Conservation (phyloP, 805 yeast genomes). For the Starmerella apicola region DNA sequence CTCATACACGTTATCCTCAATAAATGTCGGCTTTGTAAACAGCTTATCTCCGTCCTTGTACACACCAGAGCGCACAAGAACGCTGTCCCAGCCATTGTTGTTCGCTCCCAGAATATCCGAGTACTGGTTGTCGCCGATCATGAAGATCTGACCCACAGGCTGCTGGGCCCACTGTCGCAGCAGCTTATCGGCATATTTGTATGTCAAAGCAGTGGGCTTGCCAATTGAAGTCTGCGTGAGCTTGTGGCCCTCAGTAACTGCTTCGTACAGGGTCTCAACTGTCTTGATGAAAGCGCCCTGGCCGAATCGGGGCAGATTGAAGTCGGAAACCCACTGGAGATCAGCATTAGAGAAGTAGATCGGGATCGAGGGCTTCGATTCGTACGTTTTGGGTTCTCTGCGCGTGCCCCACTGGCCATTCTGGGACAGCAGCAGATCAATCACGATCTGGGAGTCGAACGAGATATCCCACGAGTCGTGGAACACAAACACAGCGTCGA, state of each 20-base stretch:
- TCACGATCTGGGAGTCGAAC: conserved; percentile 78
- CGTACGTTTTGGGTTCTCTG: conserved; percentile 4
- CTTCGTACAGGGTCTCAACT: conserved; percentile 70
- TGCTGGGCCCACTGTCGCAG: conserved; percentile 47
- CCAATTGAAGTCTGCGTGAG: conserved; percentile 74
- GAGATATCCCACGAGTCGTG: conserved; percentile 79
- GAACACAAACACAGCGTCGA: conserved; percentile 77
- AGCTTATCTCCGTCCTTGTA: conserved; percentile 41
- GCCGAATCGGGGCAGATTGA: conserved; percentile 69
- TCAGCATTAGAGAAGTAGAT: conserved; percentile 85
- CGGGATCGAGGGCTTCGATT: conserved; percentile 64
- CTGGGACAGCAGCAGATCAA: conserved; percentile 65
- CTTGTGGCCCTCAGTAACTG: conserved; percentile 64
- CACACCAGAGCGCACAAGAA: conserved; percentile 81
- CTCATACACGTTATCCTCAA: conserved; percentile 39
- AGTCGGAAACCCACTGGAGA: conserved; percentile 87
- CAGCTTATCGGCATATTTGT: conserved; percentile 69
- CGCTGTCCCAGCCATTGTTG: conserved; percentile 75
- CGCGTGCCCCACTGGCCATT: conserved; percentile 78
- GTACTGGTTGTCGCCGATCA: conserved; percentile 97
- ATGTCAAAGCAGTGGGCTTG: conserved; percentile 81
- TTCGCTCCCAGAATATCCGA: conserved; percentile 87
- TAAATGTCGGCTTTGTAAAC: conserved; percentile 36
- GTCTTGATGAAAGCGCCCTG: conserved; percentile 92
- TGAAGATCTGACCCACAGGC: conserved; percentile 47